These are phyloP conservation scores for Stephanodiscus minutulus DNA, from an alignment of 108 stramenopile species.

Conservation along the genomic window DNA sequence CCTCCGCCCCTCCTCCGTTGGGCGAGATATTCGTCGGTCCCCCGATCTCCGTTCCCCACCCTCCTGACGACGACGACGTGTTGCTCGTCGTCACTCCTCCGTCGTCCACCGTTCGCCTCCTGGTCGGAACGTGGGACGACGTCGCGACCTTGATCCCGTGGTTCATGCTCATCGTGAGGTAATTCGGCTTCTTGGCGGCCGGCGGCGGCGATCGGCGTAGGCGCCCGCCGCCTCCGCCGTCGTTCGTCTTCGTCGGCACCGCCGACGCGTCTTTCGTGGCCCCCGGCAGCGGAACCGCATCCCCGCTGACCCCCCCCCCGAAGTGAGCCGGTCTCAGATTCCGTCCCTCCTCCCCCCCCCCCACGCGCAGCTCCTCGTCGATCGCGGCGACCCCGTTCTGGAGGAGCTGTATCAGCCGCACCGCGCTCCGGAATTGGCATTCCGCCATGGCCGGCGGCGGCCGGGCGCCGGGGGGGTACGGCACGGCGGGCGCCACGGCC, in stretches of 20 bases:
- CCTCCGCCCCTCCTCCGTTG: too few species aligned
- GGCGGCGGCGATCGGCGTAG: background rate
- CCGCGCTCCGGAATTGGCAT: slow-evolving; percentile 26
- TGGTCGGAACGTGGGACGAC: background rate
- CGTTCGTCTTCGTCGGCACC: background rate
- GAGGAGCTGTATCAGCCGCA: slow-evolving; percentile 41
- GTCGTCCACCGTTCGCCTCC: background rate
- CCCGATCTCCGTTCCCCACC: background rate
- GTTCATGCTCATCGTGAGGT: background rate
- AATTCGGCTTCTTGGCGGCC: background rate
- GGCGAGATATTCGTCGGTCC: too few species aligned
- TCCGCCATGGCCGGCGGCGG: slow-evolving; percentile 27
- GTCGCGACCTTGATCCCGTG: background rate
- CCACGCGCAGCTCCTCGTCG: slow-evolving; percentile 21
- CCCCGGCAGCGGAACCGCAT: slow-evolving; percentile 23
- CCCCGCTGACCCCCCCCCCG: slow-evolving; percentile 38
- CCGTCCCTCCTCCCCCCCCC: background rate
- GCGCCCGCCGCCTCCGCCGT: too few species aligned
- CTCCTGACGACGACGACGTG: too few species aligned
- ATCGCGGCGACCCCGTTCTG: slow-evolving; percentile 27
- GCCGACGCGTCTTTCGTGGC: too few species aligned
- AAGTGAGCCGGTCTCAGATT: slow-evolving; percentile 33
- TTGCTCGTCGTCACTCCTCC: too few species aligned
- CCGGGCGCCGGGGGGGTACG: slow-evolving; percentile 1
- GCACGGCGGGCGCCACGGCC: slow-evolving; percentile 21